Base-by-base conservation (phyloP, 306 rosid species). In the Argentina anserina region DNA sequence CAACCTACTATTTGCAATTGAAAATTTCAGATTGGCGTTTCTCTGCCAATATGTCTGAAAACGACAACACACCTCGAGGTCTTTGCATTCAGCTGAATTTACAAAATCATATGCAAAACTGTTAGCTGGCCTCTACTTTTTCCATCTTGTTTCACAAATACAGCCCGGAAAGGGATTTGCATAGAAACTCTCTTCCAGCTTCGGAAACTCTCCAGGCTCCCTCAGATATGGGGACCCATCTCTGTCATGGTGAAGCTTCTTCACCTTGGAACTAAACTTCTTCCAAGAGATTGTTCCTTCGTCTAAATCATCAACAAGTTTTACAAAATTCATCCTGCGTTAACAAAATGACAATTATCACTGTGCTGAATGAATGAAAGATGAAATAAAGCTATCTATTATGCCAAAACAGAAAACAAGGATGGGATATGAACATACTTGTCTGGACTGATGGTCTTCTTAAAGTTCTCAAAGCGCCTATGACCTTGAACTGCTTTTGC, bases 401-500 rank as follows among this genome's bases (percentile, higher is more conserved):
- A 42, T 65, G 53, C 33, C 49, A 4, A 64, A 63, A 40, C 56
- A 47, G 12, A n/a, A 39, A 46, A 70, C 37, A 26, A 73, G 71
- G 82, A 76, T 46, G 73, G 21, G 66, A 79, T 14, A 63, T 28
- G 46, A 39, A 52, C 63, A 84, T 88, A 94, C 97, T 87, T 91
- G 96, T 94, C 96, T n/a, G 97, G 99, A 87, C 43, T 91, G 76
- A 94, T 86, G 69, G 99, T 88, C 88, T 89, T 91, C 90, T 87
- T 91, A 59, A 94, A 94, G 86, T 92, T 83, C 82, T 94, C 96
- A 47, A 87, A 94, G 78, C 96, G 96, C 76, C 99, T 84, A 75
- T 94, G 99, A 77, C 99, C 99, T 87, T 89, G 97, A 69, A 94
- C 96, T 36, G 99, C 99, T 88, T 94, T 94, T n/a, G 99, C 99